Base-by-base conservation (phyloP, 2,329 filamentous ascomycete genomes). In the Ophiognomonia clavigignenti-juglandacearum region DNA sequence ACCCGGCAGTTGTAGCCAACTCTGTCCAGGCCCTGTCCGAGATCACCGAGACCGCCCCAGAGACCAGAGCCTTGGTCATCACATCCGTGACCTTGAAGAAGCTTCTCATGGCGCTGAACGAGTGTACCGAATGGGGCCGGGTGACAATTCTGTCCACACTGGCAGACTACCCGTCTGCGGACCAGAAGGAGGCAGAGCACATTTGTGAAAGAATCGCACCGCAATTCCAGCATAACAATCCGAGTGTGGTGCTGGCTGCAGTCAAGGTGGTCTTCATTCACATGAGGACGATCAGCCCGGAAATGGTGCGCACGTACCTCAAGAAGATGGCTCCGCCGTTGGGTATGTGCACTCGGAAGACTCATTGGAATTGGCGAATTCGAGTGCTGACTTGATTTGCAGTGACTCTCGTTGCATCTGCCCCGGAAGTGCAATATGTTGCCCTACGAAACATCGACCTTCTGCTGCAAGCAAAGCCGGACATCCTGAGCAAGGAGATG, bases 251-350 rank as follows among this genome's bases (percentile, higher is more conserved):
- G 18, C 71, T 98, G 54, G 89, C 93, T n/a, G 93, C 93, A 18
- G 91, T 98, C 59, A 98, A 98, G 73, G 88, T 88, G 13, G 95
- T 98, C 32, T 98, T 98, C 63, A 81, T 95, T 53, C 93, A 98
- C 65, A 97, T 97, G 91, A 87, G 82, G 65, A 73, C 85, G 50
- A 77, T 96, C 59, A 88, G 82, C 56, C 74, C 82, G 1, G 89
- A 96, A 50, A 70, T 90, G 37, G 84, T 86, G 53, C 82, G 85
- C 59, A 88, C 87, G 53, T 97, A 97, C 64, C 74, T 95, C 42
- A 96, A 95, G 75, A 98, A 98, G 73, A 98, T 98, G 93, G 92
- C 93, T 1, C 93, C 93, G 53, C 93, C 93, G 8, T 71, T 97
- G 55, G 88, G 88, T 92, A 74, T 55, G 77, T 63, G 24, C 22